phyloP scores from a whole-genome alignment of 2,329 filamentous ascomycete genomes.

The Paecilomyces dactylethromorphus region DNA sequence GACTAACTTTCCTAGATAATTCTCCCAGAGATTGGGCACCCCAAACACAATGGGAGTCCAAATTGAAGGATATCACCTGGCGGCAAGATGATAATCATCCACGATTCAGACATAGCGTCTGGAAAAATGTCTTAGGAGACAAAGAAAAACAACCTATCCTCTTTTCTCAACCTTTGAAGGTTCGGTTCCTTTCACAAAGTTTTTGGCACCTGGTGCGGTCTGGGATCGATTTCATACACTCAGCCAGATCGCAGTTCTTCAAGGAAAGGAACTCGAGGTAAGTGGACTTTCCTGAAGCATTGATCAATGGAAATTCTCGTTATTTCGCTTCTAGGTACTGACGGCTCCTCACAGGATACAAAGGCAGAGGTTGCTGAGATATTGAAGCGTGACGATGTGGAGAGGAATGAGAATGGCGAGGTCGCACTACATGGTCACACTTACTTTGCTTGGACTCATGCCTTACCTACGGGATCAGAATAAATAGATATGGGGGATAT shows the following conservation, averaged over 20 bases:
- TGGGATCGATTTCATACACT: conserved; percentile 61
- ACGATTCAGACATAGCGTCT: conserved; percentile 60
- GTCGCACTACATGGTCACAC: conserved; percentile 60
- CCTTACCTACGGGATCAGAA: neutral
- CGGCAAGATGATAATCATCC: conserved; percentile 52
- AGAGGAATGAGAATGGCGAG: conserved; percentile 56
- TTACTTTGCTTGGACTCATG: conserved; percentile 55
- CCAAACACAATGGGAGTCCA: conserved; percentile 55
- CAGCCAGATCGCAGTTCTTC: conserved; percentile 59
- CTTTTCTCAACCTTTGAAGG: conserved; percentile 59
- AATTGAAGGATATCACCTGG: conserved; percentile 54
- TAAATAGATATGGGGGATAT: neutral
- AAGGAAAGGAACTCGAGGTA: conserved; percentile 43
- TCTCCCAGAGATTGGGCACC: conserved; percentile 52
- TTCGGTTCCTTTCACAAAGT: conserved; percentile 51
- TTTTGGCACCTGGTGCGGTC: conserved; percentile 52
- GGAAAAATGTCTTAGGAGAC: conserved; percentile 58
- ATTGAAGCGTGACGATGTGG: conserved; percentile 45
- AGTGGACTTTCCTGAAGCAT: conserved; percentile 6
- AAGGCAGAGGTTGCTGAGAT: conserved; percentile 49
- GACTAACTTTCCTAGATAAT: conserved; percentile 48
- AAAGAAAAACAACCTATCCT: conserved; percentile 45
- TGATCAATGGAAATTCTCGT: no score
- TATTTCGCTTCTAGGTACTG: neutral
- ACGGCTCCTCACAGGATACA: conserved; percentile 30